Conservation (phyloP, 2,329 filamentous ascomycete species). For the Ophiostoma sp. region DNA sequence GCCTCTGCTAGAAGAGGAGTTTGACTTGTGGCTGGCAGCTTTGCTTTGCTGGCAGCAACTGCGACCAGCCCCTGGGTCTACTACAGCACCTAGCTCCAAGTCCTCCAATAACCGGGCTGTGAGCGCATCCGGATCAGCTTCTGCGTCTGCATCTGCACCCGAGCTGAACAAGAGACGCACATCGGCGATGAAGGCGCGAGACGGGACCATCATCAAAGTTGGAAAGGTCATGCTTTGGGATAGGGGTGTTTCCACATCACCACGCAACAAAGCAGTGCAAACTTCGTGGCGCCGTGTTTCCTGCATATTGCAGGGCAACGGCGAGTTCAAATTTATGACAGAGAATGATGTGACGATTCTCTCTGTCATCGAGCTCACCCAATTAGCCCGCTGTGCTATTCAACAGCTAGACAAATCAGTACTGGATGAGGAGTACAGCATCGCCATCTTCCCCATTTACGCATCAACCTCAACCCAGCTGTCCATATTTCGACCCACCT, state of each 20-base stretch:
- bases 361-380: constrained; percentile 77
- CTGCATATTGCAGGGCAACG: constrained; percentile 90
- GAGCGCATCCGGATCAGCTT: constrained; percentile 30
- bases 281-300: constrained; percentile 80
- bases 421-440: constrained; percentile 85
- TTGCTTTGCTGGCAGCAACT: constrained; percentile 77
- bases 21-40: constrained; percentile 74
- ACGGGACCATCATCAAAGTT: constrained; percentile 86
- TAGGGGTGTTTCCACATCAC: constrained; percentile 56
- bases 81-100: constrained; percentile 38
- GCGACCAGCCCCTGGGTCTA: constrained; percentile 41
- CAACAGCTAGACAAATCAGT: constrained; percentile 88
- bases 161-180: constrained; percentile 35
- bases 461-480: constrained; percentile 66
- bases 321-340: constrained; percentile 83
- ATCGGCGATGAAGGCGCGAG: constrained; percentile 48
- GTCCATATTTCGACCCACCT: constrained; percentile 78
- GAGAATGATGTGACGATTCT: constrained; percentile 78
- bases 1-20: constrained; percentile 58
- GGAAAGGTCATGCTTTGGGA: constrained; percentile 91
- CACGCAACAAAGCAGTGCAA: constrained; percentile 40
- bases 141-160: constrained; percentile 34
- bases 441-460: constrained; percentile 94
- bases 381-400: constrained; percentile 82
- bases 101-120: constrained; percentile 32